phyloP scores from a whole-genome alignment of 129 eudicot genomes.

The Logfia minima region DNA sequence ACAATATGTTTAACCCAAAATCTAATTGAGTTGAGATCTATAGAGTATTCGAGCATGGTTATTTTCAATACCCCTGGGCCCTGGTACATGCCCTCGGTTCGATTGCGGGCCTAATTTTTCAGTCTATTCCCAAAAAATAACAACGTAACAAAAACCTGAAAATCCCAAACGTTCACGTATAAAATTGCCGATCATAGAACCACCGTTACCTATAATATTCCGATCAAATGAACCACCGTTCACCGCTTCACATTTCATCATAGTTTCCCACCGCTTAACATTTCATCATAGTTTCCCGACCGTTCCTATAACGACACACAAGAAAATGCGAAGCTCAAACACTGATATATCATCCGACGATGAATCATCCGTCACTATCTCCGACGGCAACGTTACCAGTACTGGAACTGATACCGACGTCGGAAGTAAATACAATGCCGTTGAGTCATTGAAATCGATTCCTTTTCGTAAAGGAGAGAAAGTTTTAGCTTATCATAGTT shows the following conservation, averaged over 20 bases:
- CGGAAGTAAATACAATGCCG: constrained; percentile 29
- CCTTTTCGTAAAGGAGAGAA: constrained; percentile 51
- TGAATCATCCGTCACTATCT: constrained; percentile 32
- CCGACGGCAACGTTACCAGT: constrained; percentile 29
- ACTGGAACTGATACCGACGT: constrained; percentile 31
- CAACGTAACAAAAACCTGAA: not conserved
- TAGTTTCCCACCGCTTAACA: too few relatives aligned
- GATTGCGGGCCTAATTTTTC: too few relatives aligned
- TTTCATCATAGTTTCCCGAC: too few relatives aligned
- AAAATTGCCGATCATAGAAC: not conserved
- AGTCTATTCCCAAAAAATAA: too few relatives aligned
- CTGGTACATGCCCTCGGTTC: too few relatives aligned
- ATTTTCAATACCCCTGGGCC: too few relatives aligned
- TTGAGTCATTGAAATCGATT: constrained; percentile 34
- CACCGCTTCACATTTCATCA: too few relatives aligned
- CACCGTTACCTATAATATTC: constrained; percentile 10
- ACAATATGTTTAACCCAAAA: too few relatives aligned
- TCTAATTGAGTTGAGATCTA: too few relatives aligned
- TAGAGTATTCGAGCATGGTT: too few relatives aligned
- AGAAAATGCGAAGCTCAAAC: constrained; percentile 40
- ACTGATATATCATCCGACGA: constrained; percentile 34
- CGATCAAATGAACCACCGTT: constrained; percentile 10
- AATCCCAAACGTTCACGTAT: too few relatives aligned
- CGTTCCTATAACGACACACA: too few relatives aligned
- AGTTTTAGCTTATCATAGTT: constrained; percentile 50